phyloP scores from a whole-genome alignment of 495 filamentous ascomycete species.

The Annulohypoxylon nitens region DNA sequence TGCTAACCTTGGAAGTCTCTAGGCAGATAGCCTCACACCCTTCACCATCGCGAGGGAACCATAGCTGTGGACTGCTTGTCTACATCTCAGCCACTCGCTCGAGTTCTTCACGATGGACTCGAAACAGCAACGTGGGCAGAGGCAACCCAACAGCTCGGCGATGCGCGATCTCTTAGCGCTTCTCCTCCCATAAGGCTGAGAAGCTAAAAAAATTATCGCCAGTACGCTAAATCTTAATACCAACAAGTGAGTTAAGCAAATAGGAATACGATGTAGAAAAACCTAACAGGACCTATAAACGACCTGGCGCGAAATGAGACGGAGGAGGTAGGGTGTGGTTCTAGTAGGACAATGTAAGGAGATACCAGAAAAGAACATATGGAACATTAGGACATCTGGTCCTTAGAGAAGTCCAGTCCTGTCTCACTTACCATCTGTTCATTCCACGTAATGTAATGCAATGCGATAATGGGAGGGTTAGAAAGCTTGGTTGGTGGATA shows the following conservation, averaged over 20 bases:
- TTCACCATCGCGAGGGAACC: constrained; percentile 33
- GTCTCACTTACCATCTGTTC: constrained; percentile 16
- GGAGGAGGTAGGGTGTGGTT: constrained; percentile 27
- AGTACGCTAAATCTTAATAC: constrained; percentile 5
- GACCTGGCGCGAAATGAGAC: constrained; percentile 36
- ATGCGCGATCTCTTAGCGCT: constrained; percentile 15
- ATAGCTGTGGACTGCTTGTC: constrained; percentile 22
- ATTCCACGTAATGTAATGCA: constrained; percentile 32
- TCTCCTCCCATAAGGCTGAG: constrained; percentile 19
- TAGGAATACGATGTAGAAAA: constrained; percentile 5
- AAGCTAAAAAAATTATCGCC: constrained; percentile 2
- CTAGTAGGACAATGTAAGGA: constrained; percentile 28
- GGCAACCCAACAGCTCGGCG: constrained; percentile 15
- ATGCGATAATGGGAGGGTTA: constrained; percentile 12
- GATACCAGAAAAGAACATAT: constrained; percentile 24
- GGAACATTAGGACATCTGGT: constrained; percentile 11
- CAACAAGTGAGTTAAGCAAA: constrained; percentile 18
- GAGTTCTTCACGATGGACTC: constrained; percentile 15
- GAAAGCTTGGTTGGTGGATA: constrained; percentile 21
- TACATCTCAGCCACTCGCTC: constrained; percentile 38
- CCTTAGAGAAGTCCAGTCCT: constrained; percentile 1
- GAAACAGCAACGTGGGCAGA: constrained; percentile 12
- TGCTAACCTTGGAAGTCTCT: neutral
- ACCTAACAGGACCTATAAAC: neutral
- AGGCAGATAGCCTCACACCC: constrained; percentile 37